phyloP scores from a whole-genome alignment of 2,329 filamentous ascomycete species.

The Fusarium sp. region DNA sequence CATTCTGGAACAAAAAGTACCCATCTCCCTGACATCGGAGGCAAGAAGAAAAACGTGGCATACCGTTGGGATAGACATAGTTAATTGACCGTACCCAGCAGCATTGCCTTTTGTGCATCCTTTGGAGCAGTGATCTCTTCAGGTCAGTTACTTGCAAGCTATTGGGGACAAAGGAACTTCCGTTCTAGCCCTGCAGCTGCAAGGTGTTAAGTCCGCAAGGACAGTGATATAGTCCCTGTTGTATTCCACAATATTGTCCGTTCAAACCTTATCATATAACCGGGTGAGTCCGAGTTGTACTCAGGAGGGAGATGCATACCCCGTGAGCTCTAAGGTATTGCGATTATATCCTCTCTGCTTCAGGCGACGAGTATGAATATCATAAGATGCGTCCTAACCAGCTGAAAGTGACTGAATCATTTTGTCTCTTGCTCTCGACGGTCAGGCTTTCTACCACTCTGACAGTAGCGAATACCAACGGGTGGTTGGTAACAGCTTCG shows the following conservation, averaged over 20 bases:
- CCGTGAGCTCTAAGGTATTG: too few relatives aligned
- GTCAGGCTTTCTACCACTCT: not conserved
- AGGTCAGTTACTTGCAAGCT: not conserved
- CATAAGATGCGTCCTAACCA: not conserved
- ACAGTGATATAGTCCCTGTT: not conserved
- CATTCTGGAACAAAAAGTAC: not conserved
- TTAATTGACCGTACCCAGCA: not conserved
- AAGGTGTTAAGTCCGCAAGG: not conserved
- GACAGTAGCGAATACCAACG: not conserved
- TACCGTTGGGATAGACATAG: not conserved
- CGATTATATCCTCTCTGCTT: too few relatives aligned
- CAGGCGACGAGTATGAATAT: too few relatives aligned
- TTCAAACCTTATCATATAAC: not conserved
- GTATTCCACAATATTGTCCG: not conserved
- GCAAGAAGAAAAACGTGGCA: not conserved
- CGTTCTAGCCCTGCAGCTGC: not conserved
- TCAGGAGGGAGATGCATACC: too few relatives aligned
- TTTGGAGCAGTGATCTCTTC: not conserved
- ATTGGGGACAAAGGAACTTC: not conserved
- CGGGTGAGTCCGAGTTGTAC: too few relatives aligned
- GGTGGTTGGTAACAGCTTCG: not conserved
- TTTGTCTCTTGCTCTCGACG: not conserved
- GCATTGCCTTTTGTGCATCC: not conserved
- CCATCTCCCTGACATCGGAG: not conserved
- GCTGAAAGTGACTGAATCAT: not conserved